Base-by-base conservation (phyloP, 257 asterid genomes). In the Solanum ossicruentum region DNA sequence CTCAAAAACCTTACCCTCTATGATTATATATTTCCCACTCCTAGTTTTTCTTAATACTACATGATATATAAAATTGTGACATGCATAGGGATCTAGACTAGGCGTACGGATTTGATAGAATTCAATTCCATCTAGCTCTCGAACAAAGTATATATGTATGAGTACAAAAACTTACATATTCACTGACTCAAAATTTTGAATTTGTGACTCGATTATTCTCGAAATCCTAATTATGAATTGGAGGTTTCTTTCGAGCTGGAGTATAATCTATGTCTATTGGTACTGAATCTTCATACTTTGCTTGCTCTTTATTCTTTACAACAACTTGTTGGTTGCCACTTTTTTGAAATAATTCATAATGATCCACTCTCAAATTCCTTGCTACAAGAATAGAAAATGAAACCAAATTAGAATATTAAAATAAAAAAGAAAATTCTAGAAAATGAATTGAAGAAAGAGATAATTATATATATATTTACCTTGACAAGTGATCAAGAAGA, bases 171-270 rank as follows among this genome's bases (percentile, higher is more conserved):
- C 41, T 36, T 36, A 36, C 41, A 36, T 36, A 73, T 43, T 2
- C 12, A 72, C 12, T 12, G 13, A 45, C 4, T 73, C 12, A 16
- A 47, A 45, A n/a, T 45, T 73, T 7, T 47, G 20, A 1, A 47
- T 73, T 73, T 13, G 41, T 7, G 8, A 41, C 28, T 47, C 36
- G 36, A 47, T 73, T 55, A 28, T 28, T 60, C 51, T 80, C 49
- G 49, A 57, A 28, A 54, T 56, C 10, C n/a, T n/a, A 56, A 78
- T 87, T 87, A 81, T 87, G 89, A 87, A 87, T 84, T 13, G 89
- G 89, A 81, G 89, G 86, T 61, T 87, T 84, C 87, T 71, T 87
- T 78, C 85, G 13, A n/a, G 89, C 85, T n/a, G 89, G 89, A 39
- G 85, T 80, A 17, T 87, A 87, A 71, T 87, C 89, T 58, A 81